Base-by-base conservation (phyloP, 805 yeast genomes). In the Suhomyces kilbournensis region DNA sequence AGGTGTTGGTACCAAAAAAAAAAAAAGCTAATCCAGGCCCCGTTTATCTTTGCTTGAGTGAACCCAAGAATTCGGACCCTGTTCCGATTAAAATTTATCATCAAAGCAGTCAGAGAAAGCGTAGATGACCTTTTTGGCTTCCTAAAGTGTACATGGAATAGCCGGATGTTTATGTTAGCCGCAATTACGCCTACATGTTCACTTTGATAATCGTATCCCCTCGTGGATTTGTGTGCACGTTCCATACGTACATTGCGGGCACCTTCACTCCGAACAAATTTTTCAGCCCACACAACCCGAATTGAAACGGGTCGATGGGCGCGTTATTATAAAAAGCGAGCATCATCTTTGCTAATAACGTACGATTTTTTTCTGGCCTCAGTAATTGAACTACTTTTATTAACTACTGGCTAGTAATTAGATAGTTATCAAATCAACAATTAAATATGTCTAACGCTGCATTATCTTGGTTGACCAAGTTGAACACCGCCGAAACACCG, bases 401-500 rank as follows among this genome's bases (percentile, higher is more conserved):
- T 28, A 19, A 44, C 47, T 44, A 44, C 45, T 42, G 30, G 45
- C 45, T 42, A 42, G 45, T 42, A 42, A 42, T 42, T 38, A 38
- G 14, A 38, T 38, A 19, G 23, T 38, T 38, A 38, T 23, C 23
- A 38, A 38, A 38, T 17, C 19, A 38, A 38, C 42, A 38, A 19
- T 10, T n/a, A 17, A 59, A 42, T 39, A 75, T 75, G 78, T 75
- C 78, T 43, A 62, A 72, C 62, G 65, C 81, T 62, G 70, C 76
- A 65, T 65, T 91, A 70, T 83, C 84, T 69, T 92, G 97, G 97
- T 82, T 92, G 74, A 79, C 90, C 65, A 75, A 83, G 64, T 84
- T 91, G 70, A 85, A 91, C 76, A 80, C 85, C 61, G 72, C 80
- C 60, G 81, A 81, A 61, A 83, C 86, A 65, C 96, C 96, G 57